Evolutionary conservation across 1,139 yeast species (phyloP).

Genomic region (Entelexis sorbosivorans): DNA sequence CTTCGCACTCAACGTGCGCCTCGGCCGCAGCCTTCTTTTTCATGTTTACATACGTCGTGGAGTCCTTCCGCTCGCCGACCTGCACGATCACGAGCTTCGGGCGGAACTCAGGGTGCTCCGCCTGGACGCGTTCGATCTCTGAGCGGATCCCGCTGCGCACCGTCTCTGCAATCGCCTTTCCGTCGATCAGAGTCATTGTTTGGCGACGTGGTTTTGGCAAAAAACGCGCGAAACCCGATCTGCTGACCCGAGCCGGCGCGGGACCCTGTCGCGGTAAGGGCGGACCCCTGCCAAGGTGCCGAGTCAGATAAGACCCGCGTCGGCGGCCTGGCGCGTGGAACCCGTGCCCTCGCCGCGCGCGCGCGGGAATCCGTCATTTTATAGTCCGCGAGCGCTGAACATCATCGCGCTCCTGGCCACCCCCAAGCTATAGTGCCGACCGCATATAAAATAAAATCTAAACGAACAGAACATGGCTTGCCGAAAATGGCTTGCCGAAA

Average conservation of each 20-base stretch:
- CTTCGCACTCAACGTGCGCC: conserved; percentile 31
- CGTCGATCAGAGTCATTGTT: conserved; percentile 42
- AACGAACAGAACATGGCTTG: too few relatives aligned
- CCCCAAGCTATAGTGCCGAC: too few relatives aligned
- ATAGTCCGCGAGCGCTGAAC: too few relatives aligned
- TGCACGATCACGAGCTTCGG: conserved; percentile 80
- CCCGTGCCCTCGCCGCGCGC: neutral
- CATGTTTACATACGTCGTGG: conserved; percentile 86
- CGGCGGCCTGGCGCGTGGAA: neutral
- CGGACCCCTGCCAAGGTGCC: conserved; percentile 5
- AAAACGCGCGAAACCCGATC: conserved; percentile 1
- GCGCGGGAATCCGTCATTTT: too few relatives aligned
- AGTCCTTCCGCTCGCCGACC: conserved; percentile 83
- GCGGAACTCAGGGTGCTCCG: conserved; percentile 46
- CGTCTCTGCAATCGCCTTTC: conserved; percentile 52
- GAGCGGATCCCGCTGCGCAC: conserved; percentile 25
- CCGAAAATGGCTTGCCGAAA: too few relatives aligned
- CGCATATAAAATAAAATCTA: too few relatives aligned
- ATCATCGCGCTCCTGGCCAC: too few relatives aligned
- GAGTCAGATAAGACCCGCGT: conserved; percentile 6
- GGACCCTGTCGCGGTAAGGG: conserved; percentile 8
- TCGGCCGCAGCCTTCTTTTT: conserved; percentile 73
- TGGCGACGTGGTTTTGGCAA: neutral
- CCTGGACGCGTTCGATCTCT: conserved; percentile 43
- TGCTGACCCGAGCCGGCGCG: conserved; percentile 2